Percentiles rank a stretch among this genome's conserved stretches.
phyloP scores from a whole-genome alignment of 192 early-diverging fungal genomes.

The Linnemannia schmuckeri region DNA sequence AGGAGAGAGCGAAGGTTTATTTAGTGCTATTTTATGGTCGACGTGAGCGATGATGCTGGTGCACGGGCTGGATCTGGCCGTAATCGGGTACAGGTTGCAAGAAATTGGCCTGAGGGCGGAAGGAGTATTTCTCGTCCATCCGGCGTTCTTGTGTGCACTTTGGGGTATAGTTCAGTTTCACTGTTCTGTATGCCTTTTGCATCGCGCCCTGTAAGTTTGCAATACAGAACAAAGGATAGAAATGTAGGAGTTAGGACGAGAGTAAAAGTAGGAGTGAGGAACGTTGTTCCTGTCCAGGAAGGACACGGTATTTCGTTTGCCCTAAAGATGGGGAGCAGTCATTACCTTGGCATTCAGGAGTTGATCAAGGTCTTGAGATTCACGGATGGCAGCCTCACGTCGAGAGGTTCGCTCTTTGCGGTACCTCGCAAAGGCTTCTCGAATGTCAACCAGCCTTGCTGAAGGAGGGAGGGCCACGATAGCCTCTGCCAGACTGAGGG shows the following conservation, averaged over 20 bases:
- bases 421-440: conserved; percentile 20
- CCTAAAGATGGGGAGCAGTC: too few relatives aligned
- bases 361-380: conserved; percentile 28
- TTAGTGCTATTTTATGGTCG: not conserved
- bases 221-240: not conserved
- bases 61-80: conserved; percentile 21
- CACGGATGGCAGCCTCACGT: conserved; percentile 21
- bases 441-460: conserved; percentile 15
- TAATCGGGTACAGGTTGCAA: conserved; percentile 41
- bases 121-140: conserved; percentile 42
- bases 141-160: conserved; percentile 27
- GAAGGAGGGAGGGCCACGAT: conserved; percentile 24
- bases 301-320: not conserved
- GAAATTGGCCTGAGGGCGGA: conserved; percentile 51
- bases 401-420: conserved; percentile 22
- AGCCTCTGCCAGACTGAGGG: conserved; percentile 27
- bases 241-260: not conserved
- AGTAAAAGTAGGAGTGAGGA: not conserved
- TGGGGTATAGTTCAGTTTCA: conserved; percentile 37
- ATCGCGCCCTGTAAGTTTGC: conserved; percentile 10
- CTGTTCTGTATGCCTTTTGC: conserved; percentile 21
- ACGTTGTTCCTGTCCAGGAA: too few relatives aligned
- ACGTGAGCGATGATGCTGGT: not conserved
- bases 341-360: conserved; percentile 37
- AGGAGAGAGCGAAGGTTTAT: too few relatives aligned